Evolutionary conservation across 345 rosid genomes (phyloP).

Genomic region (Hibiscus trionum): DNA sequence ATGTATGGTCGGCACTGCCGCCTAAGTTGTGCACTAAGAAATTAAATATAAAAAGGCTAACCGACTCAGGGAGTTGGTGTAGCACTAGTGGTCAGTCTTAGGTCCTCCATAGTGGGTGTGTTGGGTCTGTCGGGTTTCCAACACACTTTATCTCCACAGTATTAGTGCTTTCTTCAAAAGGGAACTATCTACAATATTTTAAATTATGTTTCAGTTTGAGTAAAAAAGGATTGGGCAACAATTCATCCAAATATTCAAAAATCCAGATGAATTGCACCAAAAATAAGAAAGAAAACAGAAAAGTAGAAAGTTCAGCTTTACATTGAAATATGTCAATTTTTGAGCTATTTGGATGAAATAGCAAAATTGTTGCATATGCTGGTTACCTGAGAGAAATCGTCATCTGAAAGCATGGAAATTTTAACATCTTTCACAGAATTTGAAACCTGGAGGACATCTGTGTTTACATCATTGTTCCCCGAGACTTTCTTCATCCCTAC

Average conservation of each 20-base stretch:
- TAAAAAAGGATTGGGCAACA: background rate
- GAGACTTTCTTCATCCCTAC: conserved; percentile 51
- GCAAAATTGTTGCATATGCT: background rate
- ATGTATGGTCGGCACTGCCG: too few relatives aligned
- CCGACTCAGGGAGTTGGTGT: too few relatives aligned
- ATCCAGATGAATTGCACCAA: background rate
- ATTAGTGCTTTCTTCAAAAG: background rate
- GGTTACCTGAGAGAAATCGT: conserved; percentile 66
- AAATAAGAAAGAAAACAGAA: background rate
- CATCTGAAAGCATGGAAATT: conserved; percentile 64
- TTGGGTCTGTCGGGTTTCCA: too few relatives aligned
- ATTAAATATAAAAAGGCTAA: too few relatives aligned
- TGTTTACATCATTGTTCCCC: conserved; percentile 25
- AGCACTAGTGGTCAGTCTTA: too few relatives aligned
- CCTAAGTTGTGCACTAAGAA: too few relatives aligned
- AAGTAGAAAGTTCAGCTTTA: background rate
- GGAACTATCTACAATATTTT: background rate
- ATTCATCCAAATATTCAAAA: background rate
- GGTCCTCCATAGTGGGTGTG: too few relatives aligned
- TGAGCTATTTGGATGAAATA: background rate
- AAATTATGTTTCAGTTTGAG: background rate
- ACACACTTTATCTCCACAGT: background rate
- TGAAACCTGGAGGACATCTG: conserved; percentile 51
- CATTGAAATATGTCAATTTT: background rate
- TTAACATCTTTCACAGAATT: conserved; percentile 48